Base-by-base conservation (phyloP, 805 yeast species). In the Candida namnaoensis region DNA sequence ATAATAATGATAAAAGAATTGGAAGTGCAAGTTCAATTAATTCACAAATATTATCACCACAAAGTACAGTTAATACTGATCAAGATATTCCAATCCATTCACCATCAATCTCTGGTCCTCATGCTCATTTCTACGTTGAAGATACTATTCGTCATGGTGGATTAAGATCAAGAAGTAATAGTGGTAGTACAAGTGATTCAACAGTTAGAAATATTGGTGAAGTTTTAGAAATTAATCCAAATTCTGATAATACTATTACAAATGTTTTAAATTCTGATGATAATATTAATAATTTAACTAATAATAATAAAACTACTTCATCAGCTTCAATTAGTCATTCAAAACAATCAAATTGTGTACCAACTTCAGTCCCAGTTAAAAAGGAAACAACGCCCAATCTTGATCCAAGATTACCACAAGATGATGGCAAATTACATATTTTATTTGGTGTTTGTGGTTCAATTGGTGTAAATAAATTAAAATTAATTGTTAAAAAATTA, bases 381-480 rank as follows among this genome's bases (percentile, higher is more conserved):
- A 63, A 60, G 39, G 62, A 76, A 50, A 72, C 71, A 41, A 61
- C 65, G 23, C 59, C 70, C 11, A 76, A 76, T 49, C 64, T 76
- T 37, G 90, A 83, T 53, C 77, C 82, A 4, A 68, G 82, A 10
- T 61, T 80, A 45, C 82, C 83, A 4, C 76, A 82, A 59, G 95
- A 88, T 57, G 97, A 88, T 61, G 91, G 88, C 11, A 88, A 88
- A 57, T 71, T 86, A 45, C 97, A 88, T 63, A 80, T 88, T 34
- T 66, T 88, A 44, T 67, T 88, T 44, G 96, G 93, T 11, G 88
- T 88, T 32, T 87, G 95, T 28, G 97, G 97, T 3, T 81, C 93
- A 5, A 80, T 87, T 26, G 91, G 95, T 23, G 81, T 91, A 4
- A 75, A 81, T 45, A 87, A 88, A 60, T 78, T 88, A 38, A 87